A percentile compares a stretch with the other conserved stretches of the same genome.
Conservation (phyloP, 139 green algal genomes). For the Chlorella ohadii region DNA sequence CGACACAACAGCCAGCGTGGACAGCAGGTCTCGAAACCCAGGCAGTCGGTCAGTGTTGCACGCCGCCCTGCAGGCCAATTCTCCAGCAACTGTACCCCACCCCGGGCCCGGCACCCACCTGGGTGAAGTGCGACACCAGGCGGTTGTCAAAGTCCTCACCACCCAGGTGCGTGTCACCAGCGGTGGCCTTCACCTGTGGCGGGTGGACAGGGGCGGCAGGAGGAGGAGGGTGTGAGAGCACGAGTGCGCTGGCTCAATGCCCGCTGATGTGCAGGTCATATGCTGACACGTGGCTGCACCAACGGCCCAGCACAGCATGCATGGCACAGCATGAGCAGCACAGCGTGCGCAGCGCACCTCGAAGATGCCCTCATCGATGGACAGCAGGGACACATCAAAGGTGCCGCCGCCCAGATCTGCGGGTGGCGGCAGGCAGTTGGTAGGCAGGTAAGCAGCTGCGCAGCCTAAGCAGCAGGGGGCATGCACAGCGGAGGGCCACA, state of each 20-base stretch:
- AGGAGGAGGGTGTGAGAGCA: not conserved
- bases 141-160: slow-evolving; percentile 91
- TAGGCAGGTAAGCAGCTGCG: too few relatives aligned
- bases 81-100: too few relatives aligned
- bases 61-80: too few relatives aligned
- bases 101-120: slow-evolving; percentile 70
- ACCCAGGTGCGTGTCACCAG: slow-evolving; percentile 90
- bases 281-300: too few relatives aligned
- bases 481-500: too few relatives aligned
- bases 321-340: not conserved
- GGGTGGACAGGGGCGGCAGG: not conserved
- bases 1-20: too few relatives aligned
- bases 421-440: too few relatives aligned
- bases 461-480: too few relatives aligned
- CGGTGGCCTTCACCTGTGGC: slow-evolving; percentile 78
- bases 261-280: too few relatives aligned
- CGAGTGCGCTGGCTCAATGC: too few relatives aligned
- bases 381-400: slow-evolving; percentile 90
- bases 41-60: too few relatives aligned
- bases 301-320: not conserved
- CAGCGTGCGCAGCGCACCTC: slow-evolving; percentile 57
- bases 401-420: slow-evolving; percentile 85
- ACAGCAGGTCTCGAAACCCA: too few relatives aligned
- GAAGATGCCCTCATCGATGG: slow-evolving; percentile 92
- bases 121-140: slow-evolving; percentile 77